Evolutionary conservation across 176 grass and related monocot species (phyloP).

Genomic region (Zizania latifolia): DNA sequence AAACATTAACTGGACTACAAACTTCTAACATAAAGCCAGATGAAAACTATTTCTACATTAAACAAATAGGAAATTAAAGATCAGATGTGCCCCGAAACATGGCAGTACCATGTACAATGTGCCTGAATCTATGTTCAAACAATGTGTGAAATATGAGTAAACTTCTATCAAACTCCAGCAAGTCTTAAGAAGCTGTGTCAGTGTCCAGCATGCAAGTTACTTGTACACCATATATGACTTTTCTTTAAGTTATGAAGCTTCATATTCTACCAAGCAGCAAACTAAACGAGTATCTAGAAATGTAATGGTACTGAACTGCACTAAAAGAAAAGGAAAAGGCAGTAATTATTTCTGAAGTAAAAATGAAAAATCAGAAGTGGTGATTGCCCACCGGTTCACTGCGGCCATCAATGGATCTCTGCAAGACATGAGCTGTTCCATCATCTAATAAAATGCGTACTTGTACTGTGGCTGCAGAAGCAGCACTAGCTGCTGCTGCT

Average conservation of each 20-base stretch:
- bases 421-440: conserved; percentile 85
- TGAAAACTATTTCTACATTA: background rate
- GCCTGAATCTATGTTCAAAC: background rate
- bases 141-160: no score
- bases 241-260: background rate
- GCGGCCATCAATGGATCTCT: conserved; percentile 86
- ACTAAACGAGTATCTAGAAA: background rate
- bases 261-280: conserved; percentile 7
- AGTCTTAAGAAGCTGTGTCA: background rate
- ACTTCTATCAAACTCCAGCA: background rate
- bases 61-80: background rate
- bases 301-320: background rate
- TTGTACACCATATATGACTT: background rate
- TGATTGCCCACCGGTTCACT: conserved; percentile 75
- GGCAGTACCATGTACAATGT: background rate
- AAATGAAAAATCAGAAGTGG: background rate
- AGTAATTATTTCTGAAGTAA: background rate
- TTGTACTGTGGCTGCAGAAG: conserved; percentile 89
- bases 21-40: background rate
- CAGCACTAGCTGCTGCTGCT: conserved; percentile 76
- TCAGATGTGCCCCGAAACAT: background rate
- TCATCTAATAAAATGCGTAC: conserved; percentile 97
- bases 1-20: conserved; percentile 5
- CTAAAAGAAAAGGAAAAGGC: background rate
- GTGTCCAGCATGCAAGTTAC: background rate